Percentiles rank a stretch among this genome's conserved stretches.
Evolutionary conservation across 139 green algal genomes (phyloP).

Genomic region (Chlamydomonas urium): DNA sequence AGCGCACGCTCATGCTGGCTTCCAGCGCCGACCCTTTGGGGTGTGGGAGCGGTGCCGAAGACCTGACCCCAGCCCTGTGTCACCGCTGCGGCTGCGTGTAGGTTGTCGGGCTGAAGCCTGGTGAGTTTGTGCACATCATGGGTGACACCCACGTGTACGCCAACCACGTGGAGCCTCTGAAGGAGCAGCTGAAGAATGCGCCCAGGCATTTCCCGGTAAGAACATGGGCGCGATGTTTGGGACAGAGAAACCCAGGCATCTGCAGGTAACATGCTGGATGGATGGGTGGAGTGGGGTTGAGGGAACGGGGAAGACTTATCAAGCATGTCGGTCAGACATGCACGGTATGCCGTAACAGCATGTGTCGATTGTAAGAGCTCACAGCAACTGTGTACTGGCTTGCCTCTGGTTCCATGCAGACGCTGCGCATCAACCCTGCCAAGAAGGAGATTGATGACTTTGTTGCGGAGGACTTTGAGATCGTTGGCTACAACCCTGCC

Average conservation of each 20-base stretch:
- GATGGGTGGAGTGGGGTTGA: too few relatives aligned
- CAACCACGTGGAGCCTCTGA: constrained; percentile 96
- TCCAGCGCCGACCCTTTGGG: too few relatives aligned
- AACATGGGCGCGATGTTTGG: too few relatives aligned
- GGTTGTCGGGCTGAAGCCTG: constrained; percentile 78
- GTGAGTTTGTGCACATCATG: constrained; percentile 93
- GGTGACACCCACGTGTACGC: constrained; percentile 97
- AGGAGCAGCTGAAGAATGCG: constrained; percentile 84
- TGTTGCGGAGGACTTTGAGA: constrained; percentile 81
- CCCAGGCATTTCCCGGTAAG: constrained; percentile 79
- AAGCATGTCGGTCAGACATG: neutral
- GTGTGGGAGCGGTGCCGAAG: too few relatives aligned
- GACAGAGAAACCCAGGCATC: neutral
- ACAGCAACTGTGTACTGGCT: too few relatives aligned
- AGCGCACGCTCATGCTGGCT: constrained; percentile 93
- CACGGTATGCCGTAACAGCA: neutral
- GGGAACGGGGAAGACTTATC: too few relatives aligned
- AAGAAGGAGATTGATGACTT: constrained; percentile 92
- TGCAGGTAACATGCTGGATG: neutral
- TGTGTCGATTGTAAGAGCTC: neutral
- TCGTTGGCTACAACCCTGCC: constrained; percentile 87
- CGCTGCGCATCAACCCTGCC: constrained; percentile 78
- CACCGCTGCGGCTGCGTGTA: too few relatives aligned
- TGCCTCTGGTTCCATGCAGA: constrained; percentile 47
- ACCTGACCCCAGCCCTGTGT: too few relatives aligned